Evolutionary conservation across 225 moss, liverwort and hornwort genomes (phyloP).

Genomic region (Anthoceros angustus): DNA sequence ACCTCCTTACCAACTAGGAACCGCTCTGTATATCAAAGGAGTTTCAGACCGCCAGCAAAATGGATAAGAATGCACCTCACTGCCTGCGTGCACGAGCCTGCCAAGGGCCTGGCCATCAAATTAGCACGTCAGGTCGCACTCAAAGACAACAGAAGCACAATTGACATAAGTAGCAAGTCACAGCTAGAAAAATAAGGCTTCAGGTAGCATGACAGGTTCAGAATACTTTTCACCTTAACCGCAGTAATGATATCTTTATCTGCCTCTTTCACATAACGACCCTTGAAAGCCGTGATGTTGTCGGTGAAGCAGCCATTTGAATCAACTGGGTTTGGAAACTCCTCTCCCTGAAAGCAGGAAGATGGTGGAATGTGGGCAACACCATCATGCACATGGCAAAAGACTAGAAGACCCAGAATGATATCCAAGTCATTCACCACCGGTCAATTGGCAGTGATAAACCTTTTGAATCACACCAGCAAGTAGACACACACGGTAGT

Average conservation of each 20-base stretch:
- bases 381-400: constrained; percentile 6
- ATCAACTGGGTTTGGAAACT: constrained; percentile 80
- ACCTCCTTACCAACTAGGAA: constrained; percentile 75
- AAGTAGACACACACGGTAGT: constrained; percentile 68
- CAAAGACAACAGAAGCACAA: neutral
- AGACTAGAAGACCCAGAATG: neutral
- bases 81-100: constrained; percentile 66
- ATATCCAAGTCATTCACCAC: neutral
- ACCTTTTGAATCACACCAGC: constrained; percentile 80
- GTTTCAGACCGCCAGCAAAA: constrained; percentile 97
- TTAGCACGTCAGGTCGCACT: neutral
- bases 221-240: constrained; percentile 34
- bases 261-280: constrained; percentile 86
- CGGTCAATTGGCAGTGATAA: neutral
- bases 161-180: neutral
- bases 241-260: constrained; percentile 92
- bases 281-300: constrained; percentile 46
- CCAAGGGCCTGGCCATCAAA: constrained; percentile 45
- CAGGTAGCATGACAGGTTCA: neutral
- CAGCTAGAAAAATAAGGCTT: too few relatives aligned
- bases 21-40: constrained; percentile 79
- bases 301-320: constrained; percentile 66
- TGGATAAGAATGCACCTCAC: constrained; percentile 85
- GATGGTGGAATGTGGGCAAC: neutral
- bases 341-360: constrained; percentile 33